Percentiles rank a stretch among this genome's conserved stretches.
These are phyloP conservation scores for Fusarium mundagurra DNA, from an alignment of 2,329 filamentous ascomycete genomes.

Conservation along the genomic window DNA sequence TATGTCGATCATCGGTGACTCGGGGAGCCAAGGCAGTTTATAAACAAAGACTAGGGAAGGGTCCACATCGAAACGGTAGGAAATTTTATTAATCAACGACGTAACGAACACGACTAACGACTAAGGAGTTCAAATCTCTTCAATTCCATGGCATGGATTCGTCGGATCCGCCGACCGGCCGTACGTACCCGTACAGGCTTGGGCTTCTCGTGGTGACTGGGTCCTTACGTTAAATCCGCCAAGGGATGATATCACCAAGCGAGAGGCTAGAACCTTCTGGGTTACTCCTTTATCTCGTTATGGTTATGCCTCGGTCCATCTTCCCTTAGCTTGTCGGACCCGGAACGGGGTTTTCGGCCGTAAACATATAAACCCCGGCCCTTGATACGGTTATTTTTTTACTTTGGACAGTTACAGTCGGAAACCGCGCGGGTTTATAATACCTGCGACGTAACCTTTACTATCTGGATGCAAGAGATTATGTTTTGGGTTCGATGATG, in stretches of 20 bases:
- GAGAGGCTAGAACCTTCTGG: conserved; percentile 9
- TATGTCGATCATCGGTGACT: conserved; percentile 1
- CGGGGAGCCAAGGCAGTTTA: conserved; percentile 14
- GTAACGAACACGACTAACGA: neutral
- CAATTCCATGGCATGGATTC: conserved; percentile 4
- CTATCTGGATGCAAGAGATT: neutral
- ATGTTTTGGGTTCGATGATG: neutral
- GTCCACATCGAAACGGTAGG: neutral
- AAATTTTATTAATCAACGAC: conserved; percentile 19
- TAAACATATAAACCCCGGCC: conserved; percentile 15
- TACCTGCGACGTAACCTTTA: neutral
- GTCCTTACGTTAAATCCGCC: conserved; percentile 11
- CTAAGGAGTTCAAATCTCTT: conserved; percentile 13
- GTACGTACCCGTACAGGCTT: conserved; percentile 1
- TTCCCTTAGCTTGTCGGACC: conserved; percentile 15
- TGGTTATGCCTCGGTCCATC: conserved; percentile 21
- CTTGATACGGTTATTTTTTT: neutral
- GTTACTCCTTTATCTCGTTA: neutral
- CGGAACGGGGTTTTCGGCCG: conserved; percentile 32
- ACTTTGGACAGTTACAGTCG: neutral
- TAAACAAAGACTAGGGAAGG: conserved; percentile 7
- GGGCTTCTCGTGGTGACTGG: conserved; percentile 9
- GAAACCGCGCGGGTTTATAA: neutral
- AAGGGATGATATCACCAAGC: conserved; percentile 25
- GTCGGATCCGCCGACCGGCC: conserved; percentile 27